Conservation (phyloP, 2,329 filamentous ascomycete genomes). For the Coniella vitis region DNA sequence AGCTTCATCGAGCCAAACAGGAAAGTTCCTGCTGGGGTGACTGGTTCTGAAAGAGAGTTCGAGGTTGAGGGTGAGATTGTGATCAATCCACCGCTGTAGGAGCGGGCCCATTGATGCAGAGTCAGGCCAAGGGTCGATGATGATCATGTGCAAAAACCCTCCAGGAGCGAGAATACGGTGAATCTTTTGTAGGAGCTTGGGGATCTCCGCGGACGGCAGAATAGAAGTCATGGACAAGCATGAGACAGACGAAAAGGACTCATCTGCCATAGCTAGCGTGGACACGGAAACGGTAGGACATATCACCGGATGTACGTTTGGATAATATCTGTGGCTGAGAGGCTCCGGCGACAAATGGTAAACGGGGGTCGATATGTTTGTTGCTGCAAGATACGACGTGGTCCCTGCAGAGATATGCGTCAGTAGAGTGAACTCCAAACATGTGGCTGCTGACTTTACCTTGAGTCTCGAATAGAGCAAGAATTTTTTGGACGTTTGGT, state of each 20-base stretch:
- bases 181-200: conserved; percentile 48
- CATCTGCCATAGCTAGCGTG: conserved; percentile 31
- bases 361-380: conserved; percentile 33
- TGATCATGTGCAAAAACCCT: conserved; percentile 50
- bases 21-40: conserved; percentile 51
- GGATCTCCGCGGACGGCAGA: conserved; percentile 50
- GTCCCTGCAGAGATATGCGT: conserved; percentile 30
- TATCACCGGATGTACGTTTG: conserved; percentile 33
- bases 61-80: conserved; percentile 52
- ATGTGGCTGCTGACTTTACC: conserved; percentile 31
- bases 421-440: conserved; percentile 10
- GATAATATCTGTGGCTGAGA: conserved; percentile 29
- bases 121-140: conserved; percentile 57
- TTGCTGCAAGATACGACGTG: conserved; percentile 41
- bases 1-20: conserved; percentile 51
- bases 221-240: conserved; percentile 50
- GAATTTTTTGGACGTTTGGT: conserved; percentile 27
- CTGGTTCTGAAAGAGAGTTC: conserved; percentile 52
- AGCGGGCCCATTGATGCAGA: conserved; percentile 48
- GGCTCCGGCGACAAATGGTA: conserved; percentile 40
- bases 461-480: conserved; percentile 46
- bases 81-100: conserved; percentile 55
- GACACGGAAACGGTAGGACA: conserved; percentile 32
- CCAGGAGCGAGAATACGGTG: conserved; percentile 47
- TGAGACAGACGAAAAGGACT: conserved; percentile 42